phyloP scores from a whole-genome alignment of 2,329 filamentous ascomycete genomes.

The Fusarium pseudocircinatum region DNA sequence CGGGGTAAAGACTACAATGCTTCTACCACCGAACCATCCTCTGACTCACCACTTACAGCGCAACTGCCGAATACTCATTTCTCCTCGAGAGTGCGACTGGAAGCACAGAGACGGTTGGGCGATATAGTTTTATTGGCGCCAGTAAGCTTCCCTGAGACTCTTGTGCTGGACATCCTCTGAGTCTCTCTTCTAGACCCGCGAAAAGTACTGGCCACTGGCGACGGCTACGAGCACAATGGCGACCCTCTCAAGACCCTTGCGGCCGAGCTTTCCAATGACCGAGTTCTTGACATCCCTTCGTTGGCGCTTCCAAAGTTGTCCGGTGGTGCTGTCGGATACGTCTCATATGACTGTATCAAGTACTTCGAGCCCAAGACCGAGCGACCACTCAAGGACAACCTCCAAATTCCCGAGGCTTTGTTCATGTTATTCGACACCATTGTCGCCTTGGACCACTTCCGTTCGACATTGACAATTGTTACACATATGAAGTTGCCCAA shows the following conservation, averaged over 20 bases:
- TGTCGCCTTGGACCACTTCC: conserved; percentile 94
- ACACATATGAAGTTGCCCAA: conserved; percentile 83
- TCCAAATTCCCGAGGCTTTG: conserved; percentile 89
- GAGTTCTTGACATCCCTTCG: conserved; percentile 84
- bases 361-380: conserved; percentile 99
- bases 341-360: conserved; percentile 95
- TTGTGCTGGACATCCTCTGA: conserved; percentile 13
- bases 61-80: conserved; percentile 80
- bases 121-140: conserved; percentile 95
- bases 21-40: not conserved
- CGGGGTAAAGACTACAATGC: conserved; percentile 31
- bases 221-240: conserved; percentile 82
- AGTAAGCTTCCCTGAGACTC: conserved; percentile 27
- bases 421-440: conserved; percentile 98
- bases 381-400: conserved; percentile 85
- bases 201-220: conserved; percentile 88
- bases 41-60: conserved; percentile 38
- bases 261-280: conserved; percentile 78
- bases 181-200: conserved; percentile 58
- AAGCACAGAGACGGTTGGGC: conserved; percentile 85
- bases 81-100: conserved; percentile 91
- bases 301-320: conserved; percentile 86
- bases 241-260: conserved; percentile 89
- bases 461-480: conserved; percentile 90
- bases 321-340: conserved; percentile 94